Percentiles rank a stretch among this genome's conserved stretches.
Conservation (phyloP, 2,329 filamentous ascomycete genomes). For the Tolypocladium nubicola region DNA sequence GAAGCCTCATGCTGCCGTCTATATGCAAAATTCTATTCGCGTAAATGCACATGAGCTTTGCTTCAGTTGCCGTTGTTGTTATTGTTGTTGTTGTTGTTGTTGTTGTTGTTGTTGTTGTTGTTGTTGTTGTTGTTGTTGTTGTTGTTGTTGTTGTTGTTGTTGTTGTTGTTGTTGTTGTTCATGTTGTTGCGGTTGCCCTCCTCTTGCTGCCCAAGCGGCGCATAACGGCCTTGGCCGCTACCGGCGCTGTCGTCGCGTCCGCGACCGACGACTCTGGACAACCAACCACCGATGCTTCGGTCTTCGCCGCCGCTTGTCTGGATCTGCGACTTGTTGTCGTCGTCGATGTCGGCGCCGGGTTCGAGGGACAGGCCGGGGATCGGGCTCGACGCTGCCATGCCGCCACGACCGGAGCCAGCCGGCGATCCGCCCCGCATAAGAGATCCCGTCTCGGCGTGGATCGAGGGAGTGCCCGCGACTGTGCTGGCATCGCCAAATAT, state of each 20-base stretch:
- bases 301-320: slow-evolving; percentile 21
- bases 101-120: slow-evolving; percentile 10
- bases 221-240: slow-evolving; percentile 30
- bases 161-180: no score
- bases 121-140: background rate
- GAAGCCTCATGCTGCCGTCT: slow-evolving; percentile 13
- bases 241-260: slow-evolving; percentile 26
- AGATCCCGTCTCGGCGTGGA: slow-evolving; percentile 67
- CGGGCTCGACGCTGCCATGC: slow-evolving; percentile 49
- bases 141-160: background rate
- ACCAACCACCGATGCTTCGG: slow-evolving; percentile 40
- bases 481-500: slow-evolving; percentile 91
- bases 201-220: slow-evolving; percentile 30
- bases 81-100: slow-evolving; percentile 5
- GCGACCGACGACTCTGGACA: slow-evolving; percentile 28
- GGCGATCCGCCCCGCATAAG: slow-evolving; percentile 65
- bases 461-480: slow-evolving; percentile 63
- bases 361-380: slow-evolving; percentile 79
- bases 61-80: slow-evolving; percentile 6
- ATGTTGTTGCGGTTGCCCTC: slow-evolving; percentile 17
- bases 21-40: slow-evolving; percentile 25
- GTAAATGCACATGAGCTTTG: slow-evolving; percentile 8
- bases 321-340: slow-evolving; percentile 32
- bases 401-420: slow-evolving; percentile 59
- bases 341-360: slow-evolving; percentile 50